Evolutionary conservation across 148 eudicot species (phyloP).

Genomic region (Cornus controversa): DNA sequence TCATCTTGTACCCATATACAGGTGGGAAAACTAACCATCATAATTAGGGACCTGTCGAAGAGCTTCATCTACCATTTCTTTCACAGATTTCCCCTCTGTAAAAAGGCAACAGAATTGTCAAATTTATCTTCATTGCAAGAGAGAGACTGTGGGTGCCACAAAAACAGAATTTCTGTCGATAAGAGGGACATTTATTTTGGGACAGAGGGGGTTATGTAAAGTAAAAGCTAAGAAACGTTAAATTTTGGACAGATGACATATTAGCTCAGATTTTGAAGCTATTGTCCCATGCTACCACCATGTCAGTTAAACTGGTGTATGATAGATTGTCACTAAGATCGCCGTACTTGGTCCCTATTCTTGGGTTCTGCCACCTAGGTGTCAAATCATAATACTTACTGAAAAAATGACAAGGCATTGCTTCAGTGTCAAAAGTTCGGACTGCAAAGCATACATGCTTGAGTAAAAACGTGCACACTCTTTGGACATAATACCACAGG

Average conservation of each 20-base stretch:
- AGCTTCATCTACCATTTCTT: slow-evolving; percentile 95
- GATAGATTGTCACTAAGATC: too few species aligned
- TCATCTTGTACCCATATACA: not conserved
- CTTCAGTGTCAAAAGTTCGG: too few species aligned
- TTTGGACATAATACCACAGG: too few species aligned
- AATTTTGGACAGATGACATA: not conserved
- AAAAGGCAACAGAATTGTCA: slow-evolving; percentile 5
- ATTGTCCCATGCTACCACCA: not conserved
- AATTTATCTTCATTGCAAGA: slow-evolving; percentile 9
- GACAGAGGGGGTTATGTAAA: not conserved
- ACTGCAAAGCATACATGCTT: too few species aligned
- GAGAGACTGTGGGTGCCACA: not conserved
- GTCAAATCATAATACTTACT: too few species aligned
- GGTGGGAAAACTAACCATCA: slow-evolving; percentile 52
- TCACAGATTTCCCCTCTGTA: slow-evolving; percentile 92
- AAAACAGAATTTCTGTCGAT: not conserved
- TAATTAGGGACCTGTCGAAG: slow-evolving; percentile 73
- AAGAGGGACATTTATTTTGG: too few species aligned
- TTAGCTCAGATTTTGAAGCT: not conserved
- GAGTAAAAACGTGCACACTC: too few species aligned
- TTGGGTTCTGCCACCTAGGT: too few species aligned
- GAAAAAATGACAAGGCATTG: too few species aligned
- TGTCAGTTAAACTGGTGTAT: not conserved
- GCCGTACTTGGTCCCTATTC: too few species aligned
- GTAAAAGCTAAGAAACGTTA: not conserved